A percentile compares a stretch with the other conserved stretches of the same genome.
Evolutionary conservation across 371 early-diverging fungal species (phyloP).

Genomic region (Rhizoclosmatium hyalinum): DNA sequence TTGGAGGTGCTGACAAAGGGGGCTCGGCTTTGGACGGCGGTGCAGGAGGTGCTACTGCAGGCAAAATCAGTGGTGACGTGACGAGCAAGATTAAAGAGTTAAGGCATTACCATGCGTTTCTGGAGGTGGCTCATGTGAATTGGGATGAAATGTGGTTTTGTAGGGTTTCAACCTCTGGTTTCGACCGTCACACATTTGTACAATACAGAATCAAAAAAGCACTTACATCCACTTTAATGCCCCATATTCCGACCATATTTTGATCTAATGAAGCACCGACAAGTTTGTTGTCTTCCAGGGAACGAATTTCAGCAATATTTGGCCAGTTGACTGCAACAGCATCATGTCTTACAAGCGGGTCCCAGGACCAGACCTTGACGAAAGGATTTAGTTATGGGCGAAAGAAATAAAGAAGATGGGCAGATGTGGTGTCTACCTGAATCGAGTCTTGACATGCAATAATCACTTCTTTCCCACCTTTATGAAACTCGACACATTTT

Average conservation of each 20-base stretch:
- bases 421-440: slow-evolving; percentile 33
- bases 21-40: background rate
- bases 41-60: too few relatives aligned
- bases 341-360: slow-evolving; percentile 45
- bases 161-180: slow-evolving; percentile 7
- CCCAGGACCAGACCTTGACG: slow-evolving; percentile 54
- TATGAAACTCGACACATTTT: slow-evolving; percentile 47
- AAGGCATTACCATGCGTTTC: background rate
- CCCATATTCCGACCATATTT: slow-evolving; percentile 56
- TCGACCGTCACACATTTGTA: background rate
- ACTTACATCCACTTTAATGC: slow-evolving; percentile 41
- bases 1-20: background rate
- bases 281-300: slow-evolving; percentile 47
- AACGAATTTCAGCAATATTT: slow-evolving; percentile 50
- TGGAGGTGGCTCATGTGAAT: background rate
- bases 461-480: slow-evolving; percentile 48
- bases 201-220: background rate
- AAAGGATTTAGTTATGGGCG: background rate
- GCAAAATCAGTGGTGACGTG: too few relatives aligned
- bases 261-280: slow-evolving; percentile 51
- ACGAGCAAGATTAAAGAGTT: too few relatives aligned
- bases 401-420: background rate
- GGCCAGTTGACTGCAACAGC: slow-evolving; percentile 44
- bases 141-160: background rate
- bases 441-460: slow-evolving; percentile 44